Evolutionary conservation across 2,329 filamentous ascomycete genomes (phyloP).

Genomic region (Zasmidium cellare): DNA sequence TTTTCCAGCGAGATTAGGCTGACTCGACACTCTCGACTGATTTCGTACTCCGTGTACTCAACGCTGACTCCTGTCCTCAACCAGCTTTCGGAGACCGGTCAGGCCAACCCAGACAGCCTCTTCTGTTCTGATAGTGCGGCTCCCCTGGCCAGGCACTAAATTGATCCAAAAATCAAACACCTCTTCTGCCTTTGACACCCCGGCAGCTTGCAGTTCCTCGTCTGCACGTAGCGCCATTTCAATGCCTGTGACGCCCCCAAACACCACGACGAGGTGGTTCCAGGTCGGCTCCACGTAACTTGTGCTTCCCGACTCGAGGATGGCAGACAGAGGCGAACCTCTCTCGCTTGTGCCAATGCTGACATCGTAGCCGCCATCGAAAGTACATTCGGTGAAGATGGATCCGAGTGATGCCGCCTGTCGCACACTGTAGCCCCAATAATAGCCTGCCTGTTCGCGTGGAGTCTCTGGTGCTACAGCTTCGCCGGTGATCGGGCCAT

Average conservation of each 20-base stretch:
- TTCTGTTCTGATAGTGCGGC: conserved; percentile 78
- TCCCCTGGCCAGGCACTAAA: conserved; percentile 76
- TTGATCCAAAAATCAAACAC: conserved; percentile 86
- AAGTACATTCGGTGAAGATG: conserved; percentile 75
- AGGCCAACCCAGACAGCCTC: conserved; percentile 79
- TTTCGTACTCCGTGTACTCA: conserved; percentile 1
- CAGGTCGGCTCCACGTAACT: conserved; percentile 37
- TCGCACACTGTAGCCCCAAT: conserved; percentile 80
- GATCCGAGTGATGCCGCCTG: conserved; percentile 65
- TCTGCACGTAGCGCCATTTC: conserved; percentile 71
- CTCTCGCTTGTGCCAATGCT: conserved; percentile 83
- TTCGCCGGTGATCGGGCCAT: conserved; percentile 10
- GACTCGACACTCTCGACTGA: not conserved
- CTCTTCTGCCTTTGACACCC: conserved; percentile 64
- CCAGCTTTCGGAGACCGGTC: conserved; percentile 59
- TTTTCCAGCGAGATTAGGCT: not conserved
- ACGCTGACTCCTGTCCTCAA: conserved; percentile 26
- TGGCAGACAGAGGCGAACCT: conserved; percentile 45
- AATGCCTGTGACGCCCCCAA: conserved; percentile 77
- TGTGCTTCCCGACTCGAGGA: conserved; percentile 47
- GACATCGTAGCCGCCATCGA: conserved; percentile 76
- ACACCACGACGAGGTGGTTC: conserved; percentile 73
- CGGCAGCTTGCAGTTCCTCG: conserved; percentile 58
- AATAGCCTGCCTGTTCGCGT: conserved; percentile 75
- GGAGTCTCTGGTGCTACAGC: conserved; percentile 66